These are phyloP conservation scores for Kalanchoe fedtschenkoi DNA, from an alignment of 164 flowering plant species.

Conservation along the genomic window DNA sequence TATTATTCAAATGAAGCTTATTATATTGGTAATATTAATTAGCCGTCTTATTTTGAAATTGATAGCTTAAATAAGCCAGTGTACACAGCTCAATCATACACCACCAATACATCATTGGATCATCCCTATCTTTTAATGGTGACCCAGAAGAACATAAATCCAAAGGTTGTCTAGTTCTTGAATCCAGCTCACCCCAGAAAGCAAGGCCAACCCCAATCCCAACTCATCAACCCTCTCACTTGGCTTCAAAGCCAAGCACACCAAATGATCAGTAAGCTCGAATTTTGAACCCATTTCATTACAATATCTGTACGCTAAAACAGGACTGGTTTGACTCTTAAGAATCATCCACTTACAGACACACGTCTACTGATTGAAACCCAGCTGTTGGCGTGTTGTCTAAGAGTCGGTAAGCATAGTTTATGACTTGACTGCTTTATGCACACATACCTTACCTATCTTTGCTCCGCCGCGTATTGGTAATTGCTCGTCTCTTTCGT, in stretches of 20 bases:
- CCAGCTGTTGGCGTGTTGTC: background rate
- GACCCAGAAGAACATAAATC: background rate
- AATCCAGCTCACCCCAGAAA: background rate
- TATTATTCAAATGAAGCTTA: background rate
- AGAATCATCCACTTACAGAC: background rate
- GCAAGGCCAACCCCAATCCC: background rate
- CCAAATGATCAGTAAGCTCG: background rate
- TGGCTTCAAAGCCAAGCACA: background rate
- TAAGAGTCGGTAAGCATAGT: background rate
- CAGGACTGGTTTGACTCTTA: background rate
- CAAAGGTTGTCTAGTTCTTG: background rate
- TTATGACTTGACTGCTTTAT: too few species aligned
- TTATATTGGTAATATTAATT: background rate
- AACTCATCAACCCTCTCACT: background rate
- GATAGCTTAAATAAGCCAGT: background rate
- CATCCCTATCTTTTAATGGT: background rate
- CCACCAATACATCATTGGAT: background rate
- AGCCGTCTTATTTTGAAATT: background rate
- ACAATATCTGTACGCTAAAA: too few species aligned
- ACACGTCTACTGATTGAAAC: background rate
- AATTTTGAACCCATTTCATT: background rate
- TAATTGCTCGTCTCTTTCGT: too few species aligned
- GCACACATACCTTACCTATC: background rate
- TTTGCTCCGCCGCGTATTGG: background rate
- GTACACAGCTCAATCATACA: background rate